Conservation (phyloP, 2,329 filamentous ascomycete genomes). For the Microdochium bolleyi region DNA sequence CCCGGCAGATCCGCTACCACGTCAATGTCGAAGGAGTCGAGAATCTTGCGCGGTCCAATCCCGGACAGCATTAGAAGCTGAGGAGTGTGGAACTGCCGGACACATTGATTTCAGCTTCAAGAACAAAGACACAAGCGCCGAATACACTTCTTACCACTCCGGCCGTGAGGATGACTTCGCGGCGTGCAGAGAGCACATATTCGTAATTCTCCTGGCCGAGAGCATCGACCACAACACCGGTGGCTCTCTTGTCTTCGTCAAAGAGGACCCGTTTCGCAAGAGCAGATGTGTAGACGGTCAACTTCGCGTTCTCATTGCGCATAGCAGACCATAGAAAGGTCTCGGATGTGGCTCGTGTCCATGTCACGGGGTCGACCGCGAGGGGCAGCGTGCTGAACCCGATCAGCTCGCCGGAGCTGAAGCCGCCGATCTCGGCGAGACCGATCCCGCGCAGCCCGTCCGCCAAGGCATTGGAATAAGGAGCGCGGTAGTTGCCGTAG, state of each 20-base stretch:
- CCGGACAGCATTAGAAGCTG: conserved; percentile 6
- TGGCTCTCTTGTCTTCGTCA: neutral
- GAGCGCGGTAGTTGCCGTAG: conserved; percentile 14
- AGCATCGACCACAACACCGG: neutral
- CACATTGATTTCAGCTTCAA: too few relatives aligned
- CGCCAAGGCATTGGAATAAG: conserved; percentile 12
- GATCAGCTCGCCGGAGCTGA: neutral
- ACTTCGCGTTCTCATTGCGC: neutral
- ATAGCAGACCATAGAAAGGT: neutral
- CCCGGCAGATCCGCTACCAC: conserved; percentile 18
- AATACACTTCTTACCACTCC: neutral
- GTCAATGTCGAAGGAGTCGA: conserved; percentile 16
- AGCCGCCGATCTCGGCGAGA: neutral
- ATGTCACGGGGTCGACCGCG: neutral
- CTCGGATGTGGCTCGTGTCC: neutral
- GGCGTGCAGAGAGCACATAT: neutral
- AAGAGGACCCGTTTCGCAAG: neutral
- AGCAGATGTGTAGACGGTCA: neutral
- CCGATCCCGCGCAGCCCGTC: neutral
- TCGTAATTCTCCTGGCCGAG: neutral
- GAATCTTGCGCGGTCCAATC: conserved; percentile 17
- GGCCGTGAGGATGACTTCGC: neutral
- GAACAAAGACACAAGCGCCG: too few relatives aligned
- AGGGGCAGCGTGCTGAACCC: neutral
- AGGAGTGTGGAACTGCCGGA: conserved; percentile 1